Evolutionary conservation across 2,329 filamentous ascomycete genomes (phyloP), one percentile per base, ranked within the genome.

Genomic region (Tolypocladium tundrense): DNA sequence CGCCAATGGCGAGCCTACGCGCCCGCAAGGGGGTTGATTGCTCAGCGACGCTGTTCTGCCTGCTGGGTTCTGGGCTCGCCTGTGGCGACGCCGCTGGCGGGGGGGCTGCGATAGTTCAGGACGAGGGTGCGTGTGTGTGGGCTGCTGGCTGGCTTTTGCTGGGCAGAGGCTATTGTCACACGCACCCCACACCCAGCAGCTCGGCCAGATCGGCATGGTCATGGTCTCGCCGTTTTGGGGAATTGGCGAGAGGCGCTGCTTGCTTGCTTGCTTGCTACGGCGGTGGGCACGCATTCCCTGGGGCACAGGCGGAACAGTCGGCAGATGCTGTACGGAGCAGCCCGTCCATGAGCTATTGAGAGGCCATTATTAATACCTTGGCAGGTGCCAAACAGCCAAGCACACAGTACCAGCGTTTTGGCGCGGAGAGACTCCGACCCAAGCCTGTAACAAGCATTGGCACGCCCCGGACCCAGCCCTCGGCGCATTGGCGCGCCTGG

Each of bases 41-140:
- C 52, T 42, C 37, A 7, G 13, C 37, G 35, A 37, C 37, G 39
- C 24, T 14, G 13, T 24, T 48, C 14, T 48, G 24, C 45, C 45
- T n/a, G 14, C 14, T 33, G 27, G 45, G 45, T 57, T 57, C 58
- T 59, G 50, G 58, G 43, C 58, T 59, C 50, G 27, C 39, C n/a
- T 40, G 58, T 59, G 58, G 58, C 58, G 58, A 27, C 42, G 31
- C 43, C 8, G 24, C 16, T 42, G 37, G n/a, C 52, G 16, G 52
- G 42, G 42, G 51, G 39, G 43, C n/a, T 53, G 45, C 27, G 33
- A 50, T 48, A 50, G 45, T 50, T 19, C 24, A 14, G 35, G 35
- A 37, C 33, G 10, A 35, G 33, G 33, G 33, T 9, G 33, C 7
- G 31, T 33, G 31, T 37, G 35, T 37, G 35, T 13, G 35, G 35